These are phyloP conservation scores for Metahyphopichia silvanorum DNA, from an alignment of 805 yeast species.

Conservation along the genomic window DNA sequence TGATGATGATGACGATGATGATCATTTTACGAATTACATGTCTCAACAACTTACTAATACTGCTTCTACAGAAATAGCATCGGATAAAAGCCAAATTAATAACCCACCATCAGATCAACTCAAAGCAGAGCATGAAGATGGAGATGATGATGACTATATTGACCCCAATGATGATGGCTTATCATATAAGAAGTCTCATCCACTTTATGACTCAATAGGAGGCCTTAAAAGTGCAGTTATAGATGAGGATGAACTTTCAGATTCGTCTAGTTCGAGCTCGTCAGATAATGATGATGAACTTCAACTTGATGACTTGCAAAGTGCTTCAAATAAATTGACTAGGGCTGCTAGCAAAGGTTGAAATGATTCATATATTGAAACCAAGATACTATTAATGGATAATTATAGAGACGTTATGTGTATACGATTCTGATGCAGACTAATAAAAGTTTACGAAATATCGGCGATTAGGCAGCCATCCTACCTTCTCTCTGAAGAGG, in stretches of 20 bases:
- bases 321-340: constrained; percentile 26
- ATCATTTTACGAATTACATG: constrained; percentile 70
- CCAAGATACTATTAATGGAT: no score
- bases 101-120: constrained; percentile 54
- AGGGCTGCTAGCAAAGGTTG: constrained; percentile 41
- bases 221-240: constrained; percentile 8
- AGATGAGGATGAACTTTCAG: constrained; percentile 23
- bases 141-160: constrained; percentile 61
- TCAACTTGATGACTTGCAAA: constrained; percentile 5
- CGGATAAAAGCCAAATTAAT: constrained; percentile 35
- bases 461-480: no score
- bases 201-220: constrained; percentile 50
- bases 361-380: constrained; percentile 1
- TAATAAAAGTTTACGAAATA: no score
- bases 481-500: constrained; percentile 38
- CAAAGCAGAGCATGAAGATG: constrained; percentile 42
- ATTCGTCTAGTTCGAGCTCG: constrained; percentile 24
- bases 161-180: constrained; percentile 83
- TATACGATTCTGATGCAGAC: no score
- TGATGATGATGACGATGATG: constrained; percentile 42
- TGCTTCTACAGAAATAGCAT: constrained; percentile 31
- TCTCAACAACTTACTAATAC: constrained; percentile 67
- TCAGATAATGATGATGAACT: constrained; percentile 26
- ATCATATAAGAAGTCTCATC: constrained; percentile 63
- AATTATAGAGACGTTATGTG: no score